These are phyloP conservation scores for Lepidopterella palustris DNA, from an alignment of 495 filamentous ascomycete genomes.

Conservation along the genomic window DNA sequence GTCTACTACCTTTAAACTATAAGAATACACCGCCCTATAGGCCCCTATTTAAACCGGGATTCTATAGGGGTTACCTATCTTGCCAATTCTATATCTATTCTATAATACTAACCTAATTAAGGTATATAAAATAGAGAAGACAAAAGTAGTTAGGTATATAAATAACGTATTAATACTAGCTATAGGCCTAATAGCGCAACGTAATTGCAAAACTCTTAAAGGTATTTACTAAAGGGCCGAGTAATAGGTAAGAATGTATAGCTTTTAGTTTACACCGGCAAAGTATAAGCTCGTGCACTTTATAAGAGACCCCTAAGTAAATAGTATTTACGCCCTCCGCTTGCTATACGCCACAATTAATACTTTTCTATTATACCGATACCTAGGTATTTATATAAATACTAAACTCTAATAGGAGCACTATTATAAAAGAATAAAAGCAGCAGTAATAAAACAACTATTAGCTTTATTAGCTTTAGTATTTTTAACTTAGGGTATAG, in stretches of 20 bases:
- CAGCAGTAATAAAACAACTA: background rate
- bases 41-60: slow-evolving; percentile 2
- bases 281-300: slow-evolving; percentile 8
- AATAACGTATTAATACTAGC: slow-evolving; percentile 2
- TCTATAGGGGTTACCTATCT: slow-evolving; percentile 25
- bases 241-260: slow-evolving; percentile 1
- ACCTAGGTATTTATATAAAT: slow-evolving; percentile 1
- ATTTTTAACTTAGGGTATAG: background rate
- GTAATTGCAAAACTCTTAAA: slow-evolving; percentile 4
- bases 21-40: background rate
- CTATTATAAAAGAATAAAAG: background rate
- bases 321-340: background rate
- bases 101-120: slow-evolving; percentile 25
- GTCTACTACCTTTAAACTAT: slow-evolving; percentile 1
- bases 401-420: background rate
- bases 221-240: background rate
- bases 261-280: background rate
- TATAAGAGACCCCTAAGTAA: slow-evolving; percentile 1
- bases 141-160: background rate
- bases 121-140: slow-evolving; percentile 8
- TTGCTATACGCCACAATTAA: background rate
- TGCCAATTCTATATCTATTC: slow-evolving; percentile 28
- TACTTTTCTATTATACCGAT: background rate
- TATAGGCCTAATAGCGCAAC: background rate
- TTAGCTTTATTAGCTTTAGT: slow-evolving; percentile 1